Base-by-base conservation (phyloP, 2,329 filamentous ascomycete genomes). In the Apiospora marii region DNA sequence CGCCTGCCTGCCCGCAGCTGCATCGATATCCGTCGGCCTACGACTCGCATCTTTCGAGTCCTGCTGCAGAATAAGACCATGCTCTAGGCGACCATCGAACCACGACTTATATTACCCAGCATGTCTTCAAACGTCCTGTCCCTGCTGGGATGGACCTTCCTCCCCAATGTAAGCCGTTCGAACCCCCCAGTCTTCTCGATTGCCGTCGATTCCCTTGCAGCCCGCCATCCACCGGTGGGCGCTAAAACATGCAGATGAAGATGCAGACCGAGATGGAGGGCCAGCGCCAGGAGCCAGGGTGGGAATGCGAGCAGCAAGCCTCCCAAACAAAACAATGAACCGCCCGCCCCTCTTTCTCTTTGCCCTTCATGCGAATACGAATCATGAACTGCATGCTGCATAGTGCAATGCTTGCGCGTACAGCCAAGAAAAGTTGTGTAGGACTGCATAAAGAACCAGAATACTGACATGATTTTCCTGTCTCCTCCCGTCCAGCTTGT, bases 401-500 rank as follows among this genome's bases (percentile, higher is more conserved):
- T 41, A 41, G 37, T 41, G 37, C 8, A 27, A 24, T 34, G 68
- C 44, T 43, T 53, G 37, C 68, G 68, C 27, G 48, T 48, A 44
- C 48, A 19, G 30, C 44, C n/a, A 19, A n/a, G 7, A 6, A 48
- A 51, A 51, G 14, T 30, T 41, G 27, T 44, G 6, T 37, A 2
- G 13, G 41, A 24, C 12, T 19, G 27, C 13, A 37, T 37, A 61
- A 61, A 12, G 24, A 3, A 61, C 30, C 49, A 43, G 67, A 51
- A 37, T 49, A 71, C 73, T 68, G 37, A 68, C 74, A 74, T 73
- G 58, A 79, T 75, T 37, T 24, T 30, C 24, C 48, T 19, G 37
- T 44, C 48, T 34, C 22, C 24, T 27, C 30, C 43, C 68, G 8
- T 53, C 48, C 74, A 97, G 94, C 90, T 96, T 77, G 92, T 91